Percentiles rank a stretch among this genome's conserved stretches.
phyloP scores from a whole-genome alignment of 768 basidiomycete genomes.

The Boletus rex-veris region DNA sequence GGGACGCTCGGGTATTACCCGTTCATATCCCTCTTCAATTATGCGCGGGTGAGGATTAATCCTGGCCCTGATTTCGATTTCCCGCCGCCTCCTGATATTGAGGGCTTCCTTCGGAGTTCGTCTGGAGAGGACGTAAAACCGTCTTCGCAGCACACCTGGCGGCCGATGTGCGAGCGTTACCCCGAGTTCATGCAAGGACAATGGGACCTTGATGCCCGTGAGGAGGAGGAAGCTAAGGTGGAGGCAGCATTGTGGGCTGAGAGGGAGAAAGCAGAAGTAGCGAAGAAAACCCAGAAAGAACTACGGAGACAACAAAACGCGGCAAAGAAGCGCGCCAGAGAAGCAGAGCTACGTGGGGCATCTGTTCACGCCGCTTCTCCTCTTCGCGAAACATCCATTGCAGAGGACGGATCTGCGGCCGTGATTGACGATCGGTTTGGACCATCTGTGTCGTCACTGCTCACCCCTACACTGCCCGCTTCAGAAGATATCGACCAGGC shows the following conservation, averaged over 20 bases:
- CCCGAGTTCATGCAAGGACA: constrained; percentile 82
- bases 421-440: constrained; percentile 28
- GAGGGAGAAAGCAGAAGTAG: constrained; percentile 40
- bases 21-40: constrained; percentile 89
- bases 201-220: constrained; percentile 67
- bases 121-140: constrained; percentile 32
- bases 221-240: constrained; percentile 64
- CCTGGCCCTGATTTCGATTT: constrained; percentile 85
- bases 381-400: constrained; percentile 29
- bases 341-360: constrained; percentile 25
- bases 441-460: constrained; percentile 25
- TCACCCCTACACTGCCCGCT: constrained; percentile 21
- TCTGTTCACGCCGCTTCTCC: constrained; percentile 23
- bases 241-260: constrained; percentile 42
- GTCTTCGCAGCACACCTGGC: constrained; percentile 51
- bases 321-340: constrained; percentile 49
- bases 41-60: constrained; percentile 79
- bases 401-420: constrained; percentile 25
- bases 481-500: constrained; percentile 34
- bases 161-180: constrained; percentile 82
- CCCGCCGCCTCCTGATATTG: constrained; percentile 77
- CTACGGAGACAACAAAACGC: constrained; percentile 51
- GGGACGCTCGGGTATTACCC: constrained; percentile 95
- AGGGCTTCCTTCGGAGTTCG: constrained; percentile 47
- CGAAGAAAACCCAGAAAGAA: constrained; percentile 41